Evolutionary conservation across 2,329 filamentous ascomycete species (phyloP).

Genomic region (Diplodia corticola): DNA sequence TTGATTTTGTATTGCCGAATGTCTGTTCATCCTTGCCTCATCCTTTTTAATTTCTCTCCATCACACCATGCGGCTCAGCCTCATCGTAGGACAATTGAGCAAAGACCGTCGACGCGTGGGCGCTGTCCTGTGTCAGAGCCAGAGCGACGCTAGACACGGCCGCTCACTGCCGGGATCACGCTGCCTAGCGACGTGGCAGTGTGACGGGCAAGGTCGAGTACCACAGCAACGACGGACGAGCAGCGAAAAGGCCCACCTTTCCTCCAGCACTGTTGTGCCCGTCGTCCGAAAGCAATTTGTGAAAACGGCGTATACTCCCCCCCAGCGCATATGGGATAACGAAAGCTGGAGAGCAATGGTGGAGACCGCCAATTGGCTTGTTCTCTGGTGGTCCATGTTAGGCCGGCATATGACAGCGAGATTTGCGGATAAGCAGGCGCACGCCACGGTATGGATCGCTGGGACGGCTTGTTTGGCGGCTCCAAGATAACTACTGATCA

Average conservation of each 20-base stretch:
- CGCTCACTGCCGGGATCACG: neutral
- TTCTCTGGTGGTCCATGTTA: neutral
- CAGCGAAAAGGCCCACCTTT: neutral
- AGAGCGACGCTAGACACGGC: conserved; percentile 1
- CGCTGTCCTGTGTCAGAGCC: neutral
- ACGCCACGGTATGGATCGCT: conserved; percentile 8
- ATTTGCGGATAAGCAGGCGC: neutral
- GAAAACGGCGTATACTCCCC: neutral
- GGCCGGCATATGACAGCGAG: neutral
- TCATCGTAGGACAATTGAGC: neutral
- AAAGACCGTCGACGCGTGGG: neutral
- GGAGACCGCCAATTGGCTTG: neutral
- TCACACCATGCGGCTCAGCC: neutral
- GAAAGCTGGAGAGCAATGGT: neutral
- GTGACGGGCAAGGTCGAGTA: neutral
- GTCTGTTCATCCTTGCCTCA: neutral
- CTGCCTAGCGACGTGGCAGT: neutral
- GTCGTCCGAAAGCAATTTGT: neutral
- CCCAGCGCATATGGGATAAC: neutral
- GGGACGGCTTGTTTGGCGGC: neutral
- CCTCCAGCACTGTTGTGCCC: neutral
- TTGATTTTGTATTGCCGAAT: neutral
- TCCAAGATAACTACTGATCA: neutral
- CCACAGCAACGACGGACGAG: neutral
- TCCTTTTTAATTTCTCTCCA: neutral